Base-by-base conservation (phyloP, 768 basidiomycete genomes). In the Dentipellis sp. region DNA sequence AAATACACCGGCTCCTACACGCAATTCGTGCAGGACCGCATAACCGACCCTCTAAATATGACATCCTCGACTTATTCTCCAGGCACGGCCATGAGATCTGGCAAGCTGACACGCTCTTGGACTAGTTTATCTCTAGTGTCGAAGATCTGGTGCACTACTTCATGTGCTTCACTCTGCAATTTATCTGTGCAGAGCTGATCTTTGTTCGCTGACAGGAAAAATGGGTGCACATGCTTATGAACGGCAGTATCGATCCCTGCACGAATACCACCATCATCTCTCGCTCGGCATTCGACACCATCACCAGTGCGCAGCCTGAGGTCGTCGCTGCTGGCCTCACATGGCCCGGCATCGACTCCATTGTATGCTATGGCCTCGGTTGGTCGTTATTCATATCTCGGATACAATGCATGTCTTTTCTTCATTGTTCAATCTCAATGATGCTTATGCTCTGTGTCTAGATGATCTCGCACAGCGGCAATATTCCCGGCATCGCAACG, bases 31-130 rank as follows among this genome's bases (percentile, higher is more conserved):
- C 61, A 68, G 23, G 66, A 69, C 35, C 74, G 75, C 8, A 68
- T 79, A 10, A 70, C 77, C 39, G 23, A 54, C 0, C 74, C 75
- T 1, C 59, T 78, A 7, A 64, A 63, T 17, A 77, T 79, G 77
- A 56, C 62, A 0, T 63, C 65, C 4, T 71, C 75, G 2, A 77
- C 74, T 0, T 74, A 71, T 52, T 71, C 64, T 4, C 64, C 66
- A 0, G 40, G 56, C 5, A 68, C 67, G 36, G 76, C 76, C 6
- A 54, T 55, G 11, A 56, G 49, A 4, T 62, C 65, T 0, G 72
- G 74, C 1, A 67, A 64, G 34, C 60, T 69, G 12, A 69, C 67
- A 3, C 70, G 74, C 45, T 63, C 64, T 7, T 74, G 71, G 71
- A 64, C 66, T 1, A 56, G 52, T 34, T 57, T 57, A 74, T 77